phyloP scores from a whole-genome alignment of 2,329 filamentous ascomycete genomes.

The Aspergillus fischeri region DNA sequence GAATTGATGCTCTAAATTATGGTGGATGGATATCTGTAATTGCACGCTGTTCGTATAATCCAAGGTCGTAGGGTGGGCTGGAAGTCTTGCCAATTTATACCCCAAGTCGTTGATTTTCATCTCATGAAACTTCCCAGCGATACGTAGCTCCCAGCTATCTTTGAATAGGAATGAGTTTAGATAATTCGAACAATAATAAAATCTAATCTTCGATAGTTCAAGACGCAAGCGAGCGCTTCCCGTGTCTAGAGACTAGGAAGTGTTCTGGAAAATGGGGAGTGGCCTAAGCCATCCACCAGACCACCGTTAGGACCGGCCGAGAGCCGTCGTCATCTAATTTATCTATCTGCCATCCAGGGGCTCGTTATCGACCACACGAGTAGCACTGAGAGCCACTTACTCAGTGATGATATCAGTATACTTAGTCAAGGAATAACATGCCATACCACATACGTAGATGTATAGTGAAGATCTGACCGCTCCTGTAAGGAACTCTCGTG shows the following conservation, averaged over 20 bases:
- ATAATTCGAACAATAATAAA: not conserved
- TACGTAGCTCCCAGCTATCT: not conserved
- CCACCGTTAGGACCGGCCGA: not conserved
- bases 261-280: not conserved
- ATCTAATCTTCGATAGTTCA: no score
- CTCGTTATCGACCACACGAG: not conserved
- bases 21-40: not conserved
- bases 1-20: not conserved
- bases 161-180: not conserved
- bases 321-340: not conserved
- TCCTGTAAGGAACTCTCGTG: not conserved
- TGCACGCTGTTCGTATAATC: not conserved
- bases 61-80: not conserved
- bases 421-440: not conserved
- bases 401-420: not conserved
- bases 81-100: not conserved
- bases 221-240: not conserved
- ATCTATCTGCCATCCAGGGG: conserved; percentile 11
- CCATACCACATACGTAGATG: no score
- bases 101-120: not conserved
- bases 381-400: not conserved
- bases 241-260: not conserved
- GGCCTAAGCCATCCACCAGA: no score
- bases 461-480: not conserved
- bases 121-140: not conserved